Evolutionary conservation across 2,329 filamentous ascomycete species (phyloP), one percentile per base, ranked within the genome.

Genomic region (Epicoccum nigrum): DNA sequence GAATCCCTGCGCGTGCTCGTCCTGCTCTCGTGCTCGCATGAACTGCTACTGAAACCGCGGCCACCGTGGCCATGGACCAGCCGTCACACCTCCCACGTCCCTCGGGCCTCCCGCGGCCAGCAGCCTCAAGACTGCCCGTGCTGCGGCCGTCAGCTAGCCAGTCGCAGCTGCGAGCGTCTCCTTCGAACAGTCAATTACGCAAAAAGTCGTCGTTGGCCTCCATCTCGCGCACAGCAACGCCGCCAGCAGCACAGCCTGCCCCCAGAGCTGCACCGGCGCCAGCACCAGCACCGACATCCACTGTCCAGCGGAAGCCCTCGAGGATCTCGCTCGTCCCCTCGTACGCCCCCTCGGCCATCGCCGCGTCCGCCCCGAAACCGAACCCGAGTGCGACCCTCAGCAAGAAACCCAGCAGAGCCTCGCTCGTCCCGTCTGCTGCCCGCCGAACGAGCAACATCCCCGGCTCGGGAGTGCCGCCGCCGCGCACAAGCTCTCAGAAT

Each of bases 121-220:
- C 59, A 11, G 43, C 77, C 34, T 84, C 82, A 17, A 77, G 79
- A 58, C 72, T 85, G 38, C 82, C 82, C 11, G 72, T 83, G 54
- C 81, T 71, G 35, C 63, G 65, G 31, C 54, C 75, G 34, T 71
- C 74, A 33, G 59, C 42, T 33, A 71, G 64, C 54, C 65, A 72
- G 28, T 74, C 71, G 52, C 71, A 76, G 25, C 63, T 82, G 46
- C 77, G 76, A 2, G 30, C 60, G 43, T 70, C 78, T 13, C 74
- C 79, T 0, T 41, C 76, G 71, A 74, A 73, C 59, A 80, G 81
- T 28, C 76, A 74, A 54, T 39, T 69, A 54, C 64, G 59, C 56
- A 69, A 67, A 60, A 69, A 66, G 54, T 58, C 68, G 8, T 72
- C 70, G 12, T 23, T 65, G 13, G 62, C 65, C 34, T 63, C 63